These are phyloP conservation scores for Aspergillus persii DNA, from an alignment of 2,329 filamentous ascomycete genomes.

Conservation along the genomic window DNA sequence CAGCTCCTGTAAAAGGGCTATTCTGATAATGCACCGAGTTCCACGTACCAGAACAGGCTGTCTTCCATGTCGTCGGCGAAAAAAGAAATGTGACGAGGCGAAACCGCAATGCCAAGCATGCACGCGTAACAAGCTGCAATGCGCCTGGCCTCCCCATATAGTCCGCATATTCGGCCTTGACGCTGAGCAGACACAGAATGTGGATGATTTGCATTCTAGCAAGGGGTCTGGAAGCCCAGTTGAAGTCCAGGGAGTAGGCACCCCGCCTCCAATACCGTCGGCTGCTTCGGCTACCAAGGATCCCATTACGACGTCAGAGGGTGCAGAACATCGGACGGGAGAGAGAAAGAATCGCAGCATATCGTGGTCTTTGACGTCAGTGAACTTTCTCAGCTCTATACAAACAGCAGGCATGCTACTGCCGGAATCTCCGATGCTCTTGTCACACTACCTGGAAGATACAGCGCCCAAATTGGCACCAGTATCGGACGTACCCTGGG, in stretches of 20 bases:
- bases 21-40: background rate
- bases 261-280: background rate
- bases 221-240: background rate
- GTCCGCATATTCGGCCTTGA: background rate
- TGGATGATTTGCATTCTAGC: background rate
- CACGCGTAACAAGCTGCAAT: background rate
- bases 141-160: background rate
- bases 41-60: background rate
- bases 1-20: background rate
- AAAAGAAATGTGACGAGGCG: background rate
- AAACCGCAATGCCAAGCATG: background rate
- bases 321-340: background rate
- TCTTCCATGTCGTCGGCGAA: background rate
- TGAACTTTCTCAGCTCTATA: background rate
- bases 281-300: background rate
- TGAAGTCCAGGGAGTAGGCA: background rate
- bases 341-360: background rate
- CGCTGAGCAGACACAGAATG: background rate
- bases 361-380: background rate
- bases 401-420: background rate
- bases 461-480: background rate
- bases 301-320: background rate
- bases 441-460: background rate
- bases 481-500: background rate
- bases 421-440: background rate